A percentile compares a stretch with the other conserved stretches of the same genome.
Evolutionary conservation across 257 asterid genomes (phyloP).

Genomic region (Eustoma russellianum): DNA sequence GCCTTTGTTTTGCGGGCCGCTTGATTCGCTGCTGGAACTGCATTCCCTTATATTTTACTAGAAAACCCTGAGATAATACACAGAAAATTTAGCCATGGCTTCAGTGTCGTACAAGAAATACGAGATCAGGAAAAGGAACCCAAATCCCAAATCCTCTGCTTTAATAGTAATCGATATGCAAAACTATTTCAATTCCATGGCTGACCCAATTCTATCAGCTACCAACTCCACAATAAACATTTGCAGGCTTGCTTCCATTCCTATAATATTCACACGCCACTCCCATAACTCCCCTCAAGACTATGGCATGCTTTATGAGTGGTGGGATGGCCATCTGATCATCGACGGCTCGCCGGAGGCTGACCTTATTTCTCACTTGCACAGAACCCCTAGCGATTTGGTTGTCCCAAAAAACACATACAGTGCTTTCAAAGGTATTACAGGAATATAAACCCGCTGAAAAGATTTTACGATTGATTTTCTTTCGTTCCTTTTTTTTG

Average conservation of each 20-base stretch:
- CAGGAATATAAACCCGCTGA: not conserved
- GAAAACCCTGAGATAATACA: too few relatives aligned
- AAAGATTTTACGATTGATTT: too few relatives aligned
- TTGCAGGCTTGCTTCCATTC: conserved; percentile 48
- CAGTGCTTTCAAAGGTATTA: conserved; percentile 51
- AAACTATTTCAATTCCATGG: conserved; percentile 48
- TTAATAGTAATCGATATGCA: conserved; percentile 60
- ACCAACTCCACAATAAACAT: conserved; percentile 44
- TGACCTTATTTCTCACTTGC: conserved; percentile 38
- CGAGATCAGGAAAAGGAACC: conserved; percentile 40
- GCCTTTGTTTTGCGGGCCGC: too few relatives aligned
- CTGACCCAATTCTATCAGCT: conserved; percentile 38
- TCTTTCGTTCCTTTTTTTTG: not conserved
- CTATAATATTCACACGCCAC: conserved; percentile 77
- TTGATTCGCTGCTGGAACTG: too few relatives aligned
- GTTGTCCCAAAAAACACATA: conserved; percentile 54
- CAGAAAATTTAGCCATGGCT: not conserved
- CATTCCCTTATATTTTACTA: too few relatives aligned
- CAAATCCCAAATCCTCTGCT: conserved; percentile 41
- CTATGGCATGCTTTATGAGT: conserved; percentile 47
- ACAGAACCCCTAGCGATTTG: conserved; percentile 27
- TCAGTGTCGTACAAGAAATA: conserved; percentile 33
- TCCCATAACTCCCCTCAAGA: conserved; percentile 50
- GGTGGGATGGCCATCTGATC: conserved; percentile 70
- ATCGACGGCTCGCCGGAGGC: conserved; percentile 55